Conservation (phyloP, 1,284 basidiomycete genomes). For the Lentinus polychrous region DNA sequence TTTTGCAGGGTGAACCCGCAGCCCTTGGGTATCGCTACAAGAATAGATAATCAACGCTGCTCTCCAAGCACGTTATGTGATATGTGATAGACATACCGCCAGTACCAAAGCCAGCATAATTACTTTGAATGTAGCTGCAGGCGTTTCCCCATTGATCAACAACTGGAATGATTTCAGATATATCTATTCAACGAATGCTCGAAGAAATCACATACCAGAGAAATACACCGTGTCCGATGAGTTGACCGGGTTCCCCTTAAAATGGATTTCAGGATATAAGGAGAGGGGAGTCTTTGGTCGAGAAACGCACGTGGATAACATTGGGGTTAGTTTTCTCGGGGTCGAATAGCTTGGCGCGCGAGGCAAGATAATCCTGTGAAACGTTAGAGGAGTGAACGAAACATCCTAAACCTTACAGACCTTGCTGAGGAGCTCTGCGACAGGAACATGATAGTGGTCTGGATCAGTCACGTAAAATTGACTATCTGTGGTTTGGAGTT, state of each 20-base stretch:
- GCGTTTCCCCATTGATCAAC: constrained; percentile 89
- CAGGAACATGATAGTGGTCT: constrained; percentile 64
- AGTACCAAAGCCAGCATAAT: constrained; percentile 82
- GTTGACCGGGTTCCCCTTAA: constrained; percentile 68
- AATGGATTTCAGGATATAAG: constrained; percentile 1
- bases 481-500: too few species aligned
- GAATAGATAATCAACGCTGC: constrained; percentile 6
- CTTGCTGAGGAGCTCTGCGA: constrained; percentile 76
- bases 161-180: constrained; percentile 36
- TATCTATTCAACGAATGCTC: not conserved
- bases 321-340: constrained; percentile 55
- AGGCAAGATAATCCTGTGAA: constrained; percentile 70
- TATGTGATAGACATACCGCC: constrained; percentile 39
- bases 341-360: constrained; percentile 79
- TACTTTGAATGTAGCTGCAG: constrained; percentile 92
- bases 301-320: constrained; percentile 56
- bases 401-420: constrained; percentile 27
- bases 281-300: not conserved
- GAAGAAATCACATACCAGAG: constrained; percentile 42
- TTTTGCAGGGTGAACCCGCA: constrained; percentile 97
- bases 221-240: constrained; percentile 95
- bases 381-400: not conserved
- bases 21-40: constrained; percentile 85
- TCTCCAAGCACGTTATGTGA: not conserved
- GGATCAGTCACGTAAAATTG: constrained; percentile 90